Base-by-base conservation (phyloP, 495 filamentous ascomycete genomes). In the Glonium stellatum region DNA sequence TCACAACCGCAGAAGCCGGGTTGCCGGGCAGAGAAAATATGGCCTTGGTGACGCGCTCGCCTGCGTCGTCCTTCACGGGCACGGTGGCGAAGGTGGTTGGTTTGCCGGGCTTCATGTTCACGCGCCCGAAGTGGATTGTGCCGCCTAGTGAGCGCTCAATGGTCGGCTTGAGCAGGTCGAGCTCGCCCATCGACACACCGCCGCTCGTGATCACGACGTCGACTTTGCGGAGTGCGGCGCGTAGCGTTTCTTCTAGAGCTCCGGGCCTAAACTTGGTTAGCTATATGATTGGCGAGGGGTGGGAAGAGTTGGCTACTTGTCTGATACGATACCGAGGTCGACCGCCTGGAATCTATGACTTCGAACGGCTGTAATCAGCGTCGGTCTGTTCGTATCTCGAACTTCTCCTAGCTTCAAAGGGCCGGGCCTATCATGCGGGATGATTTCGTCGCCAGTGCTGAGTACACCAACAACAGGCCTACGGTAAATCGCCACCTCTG, bases 31-130 rank as follows among this genome's bases (percentile, higher is more conserved):
- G 78, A 1, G 89, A 88, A 78, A 97, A 97, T 58, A 97, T 83
- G 50, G 87, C 80, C 70, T 87, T 90, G 10, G 69, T 73, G 52
- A 79, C 71, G 13, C 10, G 78, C 6, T 68, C 60, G 54, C 73
- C 72, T 18, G 77, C 36, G 61, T 63, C 35, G 71, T 69, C 61
- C 55, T 82, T 83, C 69, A 80, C 75, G 1, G 88, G 85, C 4
- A 97, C 79, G 0, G 90, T 97, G 4, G 95, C 93, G 66, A 97
- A 99, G 1, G 95, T 97, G 10, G 91, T 96, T 3, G 93, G 93
- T 71, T 97, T 97, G 19, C 93, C 93, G 0, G 93, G 93, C 75
- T 97, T 97, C 93, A 99, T 97, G 27, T 85, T 82, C 5, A 97
- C 95, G 27, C 95, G 85, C 42, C 93, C 93, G 69, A 99, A 99